Base-by-base conservation (phyloP, 2,329 filamentous ascomycete species). In the Trichoderma arundinaceum region DNA sequence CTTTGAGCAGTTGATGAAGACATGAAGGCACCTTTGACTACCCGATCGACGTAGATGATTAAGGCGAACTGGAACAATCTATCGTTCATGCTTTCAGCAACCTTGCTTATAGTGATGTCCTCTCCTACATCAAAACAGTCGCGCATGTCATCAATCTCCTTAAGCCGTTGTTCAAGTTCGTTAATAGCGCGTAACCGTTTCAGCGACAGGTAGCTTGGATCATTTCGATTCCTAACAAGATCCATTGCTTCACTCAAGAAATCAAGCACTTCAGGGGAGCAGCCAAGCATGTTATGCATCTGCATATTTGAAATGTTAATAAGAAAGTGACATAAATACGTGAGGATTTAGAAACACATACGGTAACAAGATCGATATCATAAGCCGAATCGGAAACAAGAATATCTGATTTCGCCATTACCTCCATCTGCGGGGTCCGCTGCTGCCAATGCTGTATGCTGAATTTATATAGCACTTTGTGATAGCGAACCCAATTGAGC, bases 391-490 rank as follows among this genome's bases (percentile, higher is more conserved):
- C 59, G 3, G 64, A 33, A 22, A 66, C 59, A 13, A 64, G 51
- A 17, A 63, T 17, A 17, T 66, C 64, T 8, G 58, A 56, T n/a
- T 64, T 63, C 15, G 64, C 57, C 39, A 66, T 53, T 19, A 33
- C 12, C 41, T 62, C 51, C 64, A 66, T 56, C 33, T 66, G 57
- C 1, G 48, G 58, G 22, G 58, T 66, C n/a, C 64, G 43, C 13
- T 66, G 64, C n/a, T 62, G 49, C 65, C 65, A 66, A 28, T 66
- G 65, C 46, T 66, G 53, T 8, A 66, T 64, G 22, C 65, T 66
- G 33, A 66, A 64, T n/a, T 66, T 66, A 17, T 66, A 66, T 22
- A 66, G 44, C 9, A 58, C 60, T 44, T 66, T 64, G 9, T 66
- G 65, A 6, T 66, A 66, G 43, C 62, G 62, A n/a, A 66, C 61